Conservation (phyloP, 1,284 basidiomycete genomes). For the Caloboletus inedulis region DNA sequence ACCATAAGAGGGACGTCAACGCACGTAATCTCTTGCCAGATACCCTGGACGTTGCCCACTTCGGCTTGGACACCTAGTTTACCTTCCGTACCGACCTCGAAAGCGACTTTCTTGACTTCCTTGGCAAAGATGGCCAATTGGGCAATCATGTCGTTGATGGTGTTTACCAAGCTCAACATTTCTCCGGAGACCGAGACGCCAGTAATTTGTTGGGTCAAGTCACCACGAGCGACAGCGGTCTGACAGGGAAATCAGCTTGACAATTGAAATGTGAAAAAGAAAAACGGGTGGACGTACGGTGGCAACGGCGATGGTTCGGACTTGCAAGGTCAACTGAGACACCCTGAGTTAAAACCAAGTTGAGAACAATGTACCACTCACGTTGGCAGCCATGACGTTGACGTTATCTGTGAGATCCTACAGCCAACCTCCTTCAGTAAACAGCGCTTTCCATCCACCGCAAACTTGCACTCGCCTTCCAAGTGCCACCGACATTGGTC, state of each 20-base stretch:
- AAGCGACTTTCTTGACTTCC: constrained; percentile 93
- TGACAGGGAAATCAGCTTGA: constrained; percentile 28
- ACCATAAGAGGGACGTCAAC: constrained; percentile 35
- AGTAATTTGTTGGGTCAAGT: constrained; percentile 90
- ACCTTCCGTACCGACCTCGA: constrained; percentile 94
- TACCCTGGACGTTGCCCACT: constrained; percentile 95
- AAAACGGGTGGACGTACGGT: constrained; percentile 46
- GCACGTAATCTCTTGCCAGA: constrained; percentile 98
- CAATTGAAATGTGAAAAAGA: neutral
- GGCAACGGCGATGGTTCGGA: constrained; percentile 90
- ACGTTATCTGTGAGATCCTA: constrained; percentile 91
- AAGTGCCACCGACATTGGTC: constrained; percentile 92
- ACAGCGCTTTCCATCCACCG: neutral
- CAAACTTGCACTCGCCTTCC: constrained; percentile 67
- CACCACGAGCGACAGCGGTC: constrained; percentile 93
- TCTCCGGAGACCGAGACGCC: constrained; percentile 94
- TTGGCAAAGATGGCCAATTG: constrained; percentile 91
- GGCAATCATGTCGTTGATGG: constrained; percentile 96
- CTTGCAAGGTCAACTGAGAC: constrained; percentile 84
- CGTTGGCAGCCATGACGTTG: constrained; percentile 84
- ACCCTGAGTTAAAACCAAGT: neutral
- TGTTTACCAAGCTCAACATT: constrained; percentile 91
- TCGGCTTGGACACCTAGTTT: constrained; percentile 98
- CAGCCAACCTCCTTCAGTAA: constrained; percentile 3
- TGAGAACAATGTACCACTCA: constrained; percentile 36